Percentiles rank a stretch among this genome's conserved stretches.
Conservation (phyloP, 1,284 basidiomycete species). For the Mycocalia duriaeana region DNA sequence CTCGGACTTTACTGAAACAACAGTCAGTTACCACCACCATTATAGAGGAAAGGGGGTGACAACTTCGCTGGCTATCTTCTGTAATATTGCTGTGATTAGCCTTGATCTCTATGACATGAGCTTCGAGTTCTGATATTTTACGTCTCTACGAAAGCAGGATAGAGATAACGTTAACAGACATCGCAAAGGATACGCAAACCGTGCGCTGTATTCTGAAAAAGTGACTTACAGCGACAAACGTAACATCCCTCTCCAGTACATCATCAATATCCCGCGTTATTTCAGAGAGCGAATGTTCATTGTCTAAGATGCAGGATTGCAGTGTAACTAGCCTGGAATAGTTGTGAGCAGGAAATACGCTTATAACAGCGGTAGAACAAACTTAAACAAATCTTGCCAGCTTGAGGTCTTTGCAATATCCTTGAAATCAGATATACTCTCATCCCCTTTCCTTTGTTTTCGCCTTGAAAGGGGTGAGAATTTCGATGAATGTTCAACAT, state of each 20-base stretch:
- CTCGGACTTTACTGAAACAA: not conserved
- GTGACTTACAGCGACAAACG: constrained; percentile 41
- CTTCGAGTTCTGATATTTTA: constrained; percentile 57
- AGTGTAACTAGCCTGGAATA: constrained; percentile 59
- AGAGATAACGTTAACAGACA: constrained; percentile 9
- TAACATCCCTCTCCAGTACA: constrained; percentile 39
- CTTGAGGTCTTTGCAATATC: constrained; percentile 39
- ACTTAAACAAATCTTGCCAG: constrained; percentile 73
- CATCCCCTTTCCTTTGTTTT: constrained; percentile 24
- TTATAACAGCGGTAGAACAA: constrained; percentile 19
- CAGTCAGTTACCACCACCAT: not conserved
- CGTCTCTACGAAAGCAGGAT: constrained; percentile 39
- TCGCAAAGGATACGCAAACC: no score
- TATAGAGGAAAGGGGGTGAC: not conserved
- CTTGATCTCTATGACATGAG: constrained; percentile 43
- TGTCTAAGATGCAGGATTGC: constrained; percentile 66
- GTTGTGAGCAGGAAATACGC: constrained; percentile 1
- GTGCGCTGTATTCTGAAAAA: no score
- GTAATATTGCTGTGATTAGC: constrained; percentile 35
- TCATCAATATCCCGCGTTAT: constrained; percentile 53
- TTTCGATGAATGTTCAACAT: not conserved
- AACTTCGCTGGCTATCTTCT: constrained; percentile 42
- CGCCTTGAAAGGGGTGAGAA: constrained; percentile 21
- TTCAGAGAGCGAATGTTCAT: constrained; percentile 52
- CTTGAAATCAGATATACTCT: constrained; percentile 13